Evolutionary conservation across 352 stramenopile genomes (phyloP), one percentile per base, ranked within the genome.

Genomic region (Peronosclerospora sorghi): DNA sequence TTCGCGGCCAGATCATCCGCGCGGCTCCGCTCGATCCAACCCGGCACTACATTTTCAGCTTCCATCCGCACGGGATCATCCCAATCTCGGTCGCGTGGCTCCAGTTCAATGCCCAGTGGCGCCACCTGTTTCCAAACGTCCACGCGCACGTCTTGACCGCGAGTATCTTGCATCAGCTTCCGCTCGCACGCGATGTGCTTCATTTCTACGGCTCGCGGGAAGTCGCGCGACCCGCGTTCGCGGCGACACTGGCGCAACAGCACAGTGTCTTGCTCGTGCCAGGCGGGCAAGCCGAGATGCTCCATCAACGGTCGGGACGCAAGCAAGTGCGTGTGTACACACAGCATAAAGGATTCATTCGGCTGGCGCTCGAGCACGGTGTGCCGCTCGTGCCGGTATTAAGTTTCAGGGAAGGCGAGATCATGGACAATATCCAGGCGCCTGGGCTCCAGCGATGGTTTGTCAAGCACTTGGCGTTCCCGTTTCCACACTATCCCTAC

Each of bases 61-160:
- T 89, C 44, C 79, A 92, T 32, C 79, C 79, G 2, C 79, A 92
- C 41, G 79, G 79, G 19, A 83, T 89, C 45, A 82, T 84, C 57
- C 57, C 79, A 2, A 72, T 77, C 4, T 79, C 79, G 1, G 63
- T 78, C 6, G 76, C 81, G 52, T 92, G 76, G 76, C 59, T 92
- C n/a, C 65, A 77, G 46, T 86, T 87, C 45, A 84, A 58, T 2
- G 53, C 70, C 6, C 59, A 79, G 43, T 92, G 76, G 76, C 64
- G 65, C 21, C 45, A 52, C 13, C 42, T 84, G 14, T 89, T 86
- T 52, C 79, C 79, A 0, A 65, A 68, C 23, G 55, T 88, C 17
- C 65, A 86, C 40, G 67, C 74, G 5, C 62, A 74, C 32, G 68
- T 87, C 23, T 54, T 92, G 42, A 82, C 70, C 8, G 79, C 79